phyloP scores from a whole-genome alignment of 23 red algal genomes.

The Rhodosorus marinus region DNA sequence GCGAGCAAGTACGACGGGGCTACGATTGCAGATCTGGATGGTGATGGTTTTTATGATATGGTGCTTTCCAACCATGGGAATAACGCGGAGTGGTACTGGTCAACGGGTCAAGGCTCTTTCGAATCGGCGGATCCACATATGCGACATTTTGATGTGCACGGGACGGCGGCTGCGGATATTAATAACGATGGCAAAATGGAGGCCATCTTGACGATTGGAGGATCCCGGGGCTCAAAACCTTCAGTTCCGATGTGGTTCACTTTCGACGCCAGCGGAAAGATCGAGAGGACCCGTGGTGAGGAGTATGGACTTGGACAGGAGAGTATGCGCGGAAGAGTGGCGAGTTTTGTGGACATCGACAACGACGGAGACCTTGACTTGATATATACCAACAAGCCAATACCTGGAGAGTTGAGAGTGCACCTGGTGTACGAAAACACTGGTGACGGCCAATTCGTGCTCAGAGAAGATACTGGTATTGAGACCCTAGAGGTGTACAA shows the following conservation, averaged over 20 bases:
- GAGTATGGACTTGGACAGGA: no score
- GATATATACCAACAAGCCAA: slow-evolving; percentile 19
- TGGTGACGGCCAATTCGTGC: not conserved
- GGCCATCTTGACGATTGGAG: no score
- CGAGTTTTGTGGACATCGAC: slow-evolving; percentile 25
- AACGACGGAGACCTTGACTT: slow-evolving; percentile 17
- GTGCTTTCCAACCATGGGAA: slow-evolving; percentile 28
- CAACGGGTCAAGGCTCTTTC: no score
- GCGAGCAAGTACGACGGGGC: slow-evolving; percentile 33
- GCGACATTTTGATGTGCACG: no score
- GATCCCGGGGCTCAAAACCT: no score
- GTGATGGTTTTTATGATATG: slow-evolving; percentile 30
- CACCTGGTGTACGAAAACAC: slow-evolving; percentile 35
- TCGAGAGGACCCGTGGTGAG: no score
- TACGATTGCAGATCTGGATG: slow-evolving; percentile 24
- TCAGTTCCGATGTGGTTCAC: no score
- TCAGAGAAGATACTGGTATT: slow-evolving; percentile 6
- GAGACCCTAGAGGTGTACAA: slow-evolving; percentile 7
- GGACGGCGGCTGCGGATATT: no score
- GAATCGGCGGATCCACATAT: no score
- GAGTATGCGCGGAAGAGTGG: slow-evolving; percentile 18
- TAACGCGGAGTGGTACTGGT: no score
- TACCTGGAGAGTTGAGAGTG: no score
- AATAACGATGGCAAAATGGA: slow-evolving; percentile 15
- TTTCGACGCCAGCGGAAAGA: no score